phyloP scores from a whole-genome alignment of 768 basidiomycete species.

The Albatrellus ellisii region DNA sequence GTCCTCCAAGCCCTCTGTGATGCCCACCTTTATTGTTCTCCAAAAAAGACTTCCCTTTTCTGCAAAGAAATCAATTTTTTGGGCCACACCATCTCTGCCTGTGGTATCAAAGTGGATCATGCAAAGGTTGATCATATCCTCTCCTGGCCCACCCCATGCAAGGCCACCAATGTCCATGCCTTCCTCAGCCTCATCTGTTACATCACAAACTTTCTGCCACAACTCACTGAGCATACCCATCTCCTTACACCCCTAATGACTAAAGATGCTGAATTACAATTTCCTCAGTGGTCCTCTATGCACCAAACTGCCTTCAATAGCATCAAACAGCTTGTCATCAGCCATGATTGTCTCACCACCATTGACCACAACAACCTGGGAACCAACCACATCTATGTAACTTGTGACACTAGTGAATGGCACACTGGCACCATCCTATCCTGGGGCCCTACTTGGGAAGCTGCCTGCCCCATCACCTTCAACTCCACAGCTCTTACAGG shows the following conservation, averaged over 20 bases:
- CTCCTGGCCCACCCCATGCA: conserved; percentile 23
- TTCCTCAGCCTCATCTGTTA: neutral
- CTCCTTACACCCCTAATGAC: neutral
- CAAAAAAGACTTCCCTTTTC: conserved; percentile 16
- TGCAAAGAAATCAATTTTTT: conserved; percentile 11
- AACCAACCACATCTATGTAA: conserved; percentile 13
- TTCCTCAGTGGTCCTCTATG: conserved; percentile 10
- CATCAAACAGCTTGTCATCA: conserved; percentile 12
- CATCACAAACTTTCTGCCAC: neutral
- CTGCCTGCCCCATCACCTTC: conserved; percentile 18
- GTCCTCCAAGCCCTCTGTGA: no score
- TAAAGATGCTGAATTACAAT: neutral
- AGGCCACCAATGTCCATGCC: neutral
- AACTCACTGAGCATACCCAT: neutral
- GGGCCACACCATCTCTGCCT: conserved; percentile 27
- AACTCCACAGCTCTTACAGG: conserved; percentile 19
- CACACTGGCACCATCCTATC: conserved; percentile 16
- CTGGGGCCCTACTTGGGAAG: conserved; percentile 17
- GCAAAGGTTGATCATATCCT: conserved; percentile 24
- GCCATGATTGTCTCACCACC: no score
- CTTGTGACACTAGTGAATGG: conserved; percentile 12
- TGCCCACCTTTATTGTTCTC: no score
- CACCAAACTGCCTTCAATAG: conserved; percentile 15
- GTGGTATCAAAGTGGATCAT: conserved; percentile 23
- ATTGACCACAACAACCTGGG: no score